A percentile compares a stretch with the other conserved stretches of the same genome.
Evolutionary conservation across 768 basidiomycete species (phyloP).

Genomic region (Candolleomyces efflorescens): DNA sequence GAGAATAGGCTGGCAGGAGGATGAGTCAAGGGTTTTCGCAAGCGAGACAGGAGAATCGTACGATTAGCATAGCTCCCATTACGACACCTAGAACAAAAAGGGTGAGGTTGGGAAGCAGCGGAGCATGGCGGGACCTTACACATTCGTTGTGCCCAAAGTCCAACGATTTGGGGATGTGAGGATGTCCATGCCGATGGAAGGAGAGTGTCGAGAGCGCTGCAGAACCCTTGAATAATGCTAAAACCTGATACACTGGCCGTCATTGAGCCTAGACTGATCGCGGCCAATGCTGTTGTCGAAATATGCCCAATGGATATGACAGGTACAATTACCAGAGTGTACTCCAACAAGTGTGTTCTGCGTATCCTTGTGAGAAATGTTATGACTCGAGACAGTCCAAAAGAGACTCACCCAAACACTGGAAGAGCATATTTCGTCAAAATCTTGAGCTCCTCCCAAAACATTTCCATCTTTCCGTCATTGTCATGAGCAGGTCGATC

Average conservation of each 20-base stretch:
- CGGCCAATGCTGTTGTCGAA: slow-evolving; percentile 85
- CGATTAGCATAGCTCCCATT: slow-evolving; percentile 52
- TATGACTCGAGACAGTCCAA: background rate
- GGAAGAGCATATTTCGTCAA: slow-evolving; percentile 65
- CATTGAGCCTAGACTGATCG: slow-evolving; percentile 71
- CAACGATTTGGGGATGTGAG: slow-evolving; percentile 74
- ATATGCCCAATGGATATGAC: slow-evolving; percentile 89
- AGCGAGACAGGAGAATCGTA: slow-evolving; percentile 31
- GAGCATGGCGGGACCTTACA: slow-evolving; percentile 33
- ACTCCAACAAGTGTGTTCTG: slow-evolving; percentile 81
- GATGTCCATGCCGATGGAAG: slow-evolving; percentile 96
- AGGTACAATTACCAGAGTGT: slow-evolving; percentile 77
- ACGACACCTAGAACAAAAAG: slow-evolving; percentile 47
- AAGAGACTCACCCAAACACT: slow-evolving; percentile 58
- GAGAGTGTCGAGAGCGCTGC: slow-evolving; percentile 86
- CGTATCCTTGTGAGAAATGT: background rate
- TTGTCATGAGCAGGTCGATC: slow-evolving; percentile 28
- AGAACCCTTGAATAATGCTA: slow-evolving; percentile 78
- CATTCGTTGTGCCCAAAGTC: slow-evolving; percentile 90
- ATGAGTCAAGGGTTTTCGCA: background rate
- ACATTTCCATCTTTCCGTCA: slow-evolving; percentile 28
- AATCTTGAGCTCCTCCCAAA: slow-evolving; percentile 57
- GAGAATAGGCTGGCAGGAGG: slow-evolving; percentile 46
- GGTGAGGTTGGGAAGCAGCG: slow-evolving; percentile 1
- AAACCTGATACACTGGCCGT: slow-evolving; percentile 71